Evolutionary conservation across 75 land plant species (phyloP), one percentile per base, ranked within the genome.

Genomic region (Sequoiadendron giganteum): DNA sequence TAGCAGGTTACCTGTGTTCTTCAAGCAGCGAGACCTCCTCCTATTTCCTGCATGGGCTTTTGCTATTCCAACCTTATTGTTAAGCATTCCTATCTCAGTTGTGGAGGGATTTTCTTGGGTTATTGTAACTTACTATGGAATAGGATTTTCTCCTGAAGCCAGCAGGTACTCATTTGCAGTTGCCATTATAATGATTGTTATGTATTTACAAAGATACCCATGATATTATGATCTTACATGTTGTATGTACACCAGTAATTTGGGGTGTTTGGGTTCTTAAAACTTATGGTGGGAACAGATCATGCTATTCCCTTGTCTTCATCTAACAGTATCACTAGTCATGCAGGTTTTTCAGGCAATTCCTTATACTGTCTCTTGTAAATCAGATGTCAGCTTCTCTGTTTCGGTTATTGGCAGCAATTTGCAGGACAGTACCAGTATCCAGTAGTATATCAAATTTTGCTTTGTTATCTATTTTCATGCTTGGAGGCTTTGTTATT

Each of bases 341-440:
- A 52, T 58, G 18, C 92, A 95, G 94, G 85, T 92, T 94, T 87
- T 92, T 95, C 82, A 75, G 90, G 28, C 93, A 94, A 75, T 88
- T 89, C 13, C 70, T 95, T 87, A 86, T 91, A n/a, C 88, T 93
- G 13, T 86, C 93, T 54, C 87, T 87, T 15, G 73, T 93, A 28
- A 94, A 95, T 90, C 93, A 94, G 84, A 94, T 94, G 95, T 90
- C 94, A 42, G 89, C 91, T 19, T 88, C 90, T 38, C 87, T 95
- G 56, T 95, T 95, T 79, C 89, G 94, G 1, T 90, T 94, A 80
- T 87, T 93, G 85, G 93, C 92, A 58, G 95, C 90, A 39, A 42
- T 92, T 43, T 93, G 93, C 65, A 90, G 94, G 87, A 89, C 87
- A 47, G 87, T 91, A 87, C 85, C 94, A 68, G 89, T 94, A 55